These are phyloP conservation scores for Acanthamoeba castellanii DNA, from an alignment of 208 protist species.

Conservation along the genomic window DNA sequence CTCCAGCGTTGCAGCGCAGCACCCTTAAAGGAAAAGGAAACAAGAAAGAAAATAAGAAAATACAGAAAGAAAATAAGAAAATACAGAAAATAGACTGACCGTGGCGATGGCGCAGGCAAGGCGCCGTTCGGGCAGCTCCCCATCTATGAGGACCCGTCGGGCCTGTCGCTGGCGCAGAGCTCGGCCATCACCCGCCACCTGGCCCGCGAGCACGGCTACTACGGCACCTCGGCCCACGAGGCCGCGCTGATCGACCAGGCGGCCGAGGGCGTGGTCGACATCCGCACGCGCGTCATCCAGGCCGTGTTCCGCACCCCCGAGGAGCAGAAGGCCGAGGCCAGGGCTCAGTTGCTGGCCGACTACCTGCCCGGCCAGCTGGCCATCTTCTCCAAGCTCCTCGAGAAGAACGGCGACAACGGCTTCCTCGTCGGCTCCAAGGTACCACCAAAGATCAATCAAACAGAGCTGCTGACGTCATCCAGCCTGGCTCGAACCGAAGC, in stretches of 20 bases:
- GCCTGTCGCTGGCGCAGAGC: slow-evolving; percentile 32
- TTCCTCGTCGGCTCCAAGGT: slow-evolving; percentile 70
- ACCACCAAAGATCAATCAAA: no score
- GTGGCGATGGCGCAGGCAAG: background rate
- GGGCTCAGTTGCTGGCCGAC: background rate
- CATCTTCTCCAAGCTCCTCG: slow-evolving; percentile 29
- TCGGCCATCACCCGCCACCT: slow-evolving; percentile 42
- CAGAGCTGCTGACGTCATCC: background rate
- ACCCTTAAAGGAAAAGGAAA: background rate
- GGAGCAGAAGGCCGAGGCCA: background rate
- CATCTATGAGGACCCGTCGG: slow-evolving; percentile 65
- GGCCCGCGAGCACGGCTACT: slow-evolving; percentile 57
- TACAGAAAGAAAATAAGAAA: no score
- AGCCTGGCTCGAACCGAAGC: background rate
- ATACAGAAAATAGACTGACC: background rate
- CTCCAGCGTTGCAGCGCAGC: background rate
- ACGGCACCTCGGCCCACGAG: background rate
- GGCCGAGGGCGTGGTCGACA: slow-evolving; percentile 38
- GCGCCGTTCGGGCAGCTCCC: slow-evolving; percentile 61
- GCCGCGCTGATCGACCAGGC: slow-evolving; percentile 29
- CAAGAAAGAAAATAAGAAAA: no score
- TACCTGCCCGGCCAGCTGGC: background rate
- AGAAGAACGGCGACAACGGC: slow-evolving; percentile 62
- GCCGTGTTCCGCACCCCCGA: background rate
- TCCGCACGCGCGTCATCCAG: background rate